phyloP scores from a whole-genome alignment of 331 rosid genomes.

The Rhamnella rubrinervis region DNA sequence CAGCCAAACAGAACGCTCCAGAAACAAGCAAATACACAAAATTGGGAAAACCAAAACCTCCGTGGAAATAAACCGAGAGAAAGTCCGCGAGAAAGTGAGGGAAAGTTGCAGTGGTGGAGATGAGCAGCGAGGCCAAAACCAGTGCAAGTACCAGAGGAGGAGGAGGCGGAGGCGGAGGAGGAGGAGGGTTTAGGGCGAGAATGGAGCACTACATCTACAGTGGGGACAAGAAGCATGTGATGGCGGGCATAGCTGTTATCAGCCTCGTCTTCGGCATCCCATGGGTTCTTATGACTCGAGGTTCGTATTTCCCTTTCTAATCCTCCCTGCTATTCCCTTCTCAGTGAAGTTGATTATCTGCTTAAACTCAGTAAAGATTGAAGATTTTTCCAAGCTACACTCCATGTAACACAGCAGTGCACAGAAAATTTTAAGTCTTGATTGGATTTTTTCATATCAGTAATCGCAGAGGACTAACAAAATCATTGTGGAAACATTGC shows the following conservation, averaged over 20 bases:
- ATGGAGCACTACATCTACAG: constrained; percentile 62
- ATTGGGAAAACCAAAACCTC: too few relatives aligned
- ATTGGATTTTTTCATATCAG: too few relatives aligned
- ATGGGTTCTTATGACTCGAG: constrained; percentile 74
- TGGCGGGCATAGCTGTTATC: constrained; percentile 63
- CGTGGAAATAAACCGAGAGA: too few relatives aligned
- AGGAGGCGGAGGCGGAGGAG: too few relatives aligned
- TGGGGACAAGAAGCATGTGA: constrained; percentile 78
- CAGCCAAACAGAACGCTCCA: not conserved
- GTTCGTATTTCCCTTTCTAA: constrained; percentile 20
- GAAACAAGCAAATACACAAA: not conserved
- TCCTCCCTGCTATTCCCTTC: not conserved
- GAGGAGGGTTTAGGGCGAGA: constrained; percentile 45
- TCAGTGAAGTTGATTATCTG: not conserved
- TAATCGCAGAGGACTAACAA: too few relatives aligned
- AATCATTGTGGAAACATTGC: too few relatives aligned
- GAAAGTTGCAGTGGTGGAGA: constrained; percentile 9
- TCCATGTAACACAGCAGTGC: too few relatives aligned
- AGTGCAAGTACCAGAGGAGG: constrained; percentile 15
- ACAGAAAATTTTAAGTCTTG: too few relatives aligned
- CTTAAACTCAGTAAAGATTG: not conserved
- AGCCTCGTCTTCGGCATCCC: constrained; percentile 55
- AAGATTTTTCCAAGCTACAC: not conserved
- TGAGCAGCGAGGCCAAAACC: constrained; percentile 55
- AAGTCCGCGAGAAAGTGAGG: not conserved